These are phyloP conservation scores for Hypoxylon cercidicola DNA, from an alignment of 495 filamentous ascomycete genomes.

Conservation along the genomic window DNA sequence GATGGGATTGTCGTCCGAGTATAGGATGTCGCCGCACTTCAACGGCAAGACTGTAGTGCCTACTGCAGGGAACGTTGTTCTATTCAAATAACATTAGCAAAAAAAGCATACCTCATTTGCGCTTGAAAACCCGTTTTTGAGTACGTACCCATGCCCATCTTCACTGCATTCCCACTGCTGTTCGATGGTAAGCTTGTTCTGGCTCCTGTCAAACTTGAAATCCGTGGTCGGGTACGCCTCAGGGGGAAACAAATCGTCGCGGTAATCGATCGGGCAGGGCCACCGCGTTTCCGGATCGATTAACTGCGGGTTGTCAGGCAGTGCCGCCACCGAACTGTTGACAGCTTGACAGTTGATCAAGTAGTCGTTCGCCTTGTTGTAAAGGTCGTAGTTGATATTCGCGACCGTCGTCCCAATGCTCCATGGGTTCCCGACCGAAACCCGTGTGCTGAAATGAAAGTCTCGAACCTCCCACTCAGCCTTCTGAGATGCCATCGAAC, in stretches of 20 bases:
- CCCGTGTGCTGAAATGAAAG: constrained; percentile 3
- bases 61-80: constrained; percentile 8
- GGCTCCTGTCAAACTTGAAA: constrained; percentile 19
- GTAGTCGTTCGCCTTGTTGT: constrained; percentile 20
- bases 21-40: constrained; percentile 10
- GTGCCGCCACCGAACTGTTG: neutral
- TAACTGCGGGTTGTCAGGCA: constrained; percentile 5
- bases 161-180: constrained; percentile 21
- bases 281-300: constrained; percentile 15
- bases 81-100: constrained; percentile 4
- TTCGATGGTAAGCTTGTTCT: constrained; percentile 15
- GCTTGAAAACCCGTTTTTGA: too few relatives aligned
- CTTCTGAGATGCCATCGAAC: neutral
- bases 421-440: constrained; percentile 1
- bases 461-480: constrained; percentile 21
- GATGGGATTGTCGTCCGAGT: constrained; percentile 1
- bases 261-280: constrained; percentile 22
- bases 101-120: neutral
- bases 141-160: constrained; percentile 16
- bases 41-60: constrained; percentile 15
- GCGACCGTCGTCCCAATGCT: neutral
- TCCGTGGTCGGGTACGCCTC: constrained; percentile 28
- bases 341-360: constrained; percentile 24
- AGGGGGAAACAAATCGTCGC: constrained; percentile 27
- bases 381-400: constrained; percentile 15